Conservation (phyloP, 2,329 filamentous ascomycete species). For the Parafenestella ontariensis region DNA sequence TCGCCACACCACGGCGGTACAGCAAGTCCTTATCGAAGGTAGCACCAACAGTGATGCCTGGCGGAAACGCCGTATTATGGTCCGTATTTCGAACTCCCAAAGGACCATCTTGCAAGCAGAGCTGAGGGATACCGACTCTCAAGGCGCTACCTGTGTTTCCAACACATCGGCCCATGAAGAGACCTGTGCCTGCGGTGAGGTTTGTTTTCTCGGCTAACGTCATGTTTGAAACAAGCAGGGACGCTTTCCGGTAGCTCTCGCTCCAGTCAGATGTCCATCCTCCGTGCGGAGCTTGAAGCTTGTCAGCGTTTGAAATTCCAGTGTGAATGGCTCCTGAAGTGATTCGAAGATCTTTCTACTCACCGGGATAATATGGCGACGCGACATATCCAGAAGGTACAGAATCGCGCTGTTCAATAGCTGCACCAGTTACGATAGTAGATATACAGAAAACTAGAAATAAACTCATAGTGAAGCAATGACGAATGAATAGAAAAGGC, state of each 20-base stretch:
- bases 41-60: constrained; percentile 78
- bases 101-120: constrained; percentile 70
- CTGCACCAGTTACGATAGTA: constrained; percentile 29
- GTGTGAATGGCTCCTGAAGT: not conserved
- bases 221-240: constrained; percentile 73
- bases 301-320: not conserved
- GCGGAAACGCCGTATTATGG: constrained; percentile 77
- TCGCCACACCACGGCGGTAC: constrained; percentile 69
- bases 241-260: constrained; percentile 73
- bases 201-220: constrained; percentile 83
- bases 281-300: constrained; percentile 64
- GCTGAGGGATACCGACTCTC: constrained; percentile 73
- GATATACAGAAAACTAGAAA: constrained; percentile 30
- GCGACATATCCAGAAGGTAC: constrained; percentile 47
- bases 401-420: constrained; percentile 38
- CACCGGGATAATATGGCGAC: constrained; percentile 70
- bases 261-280: constrained; percentile 75
- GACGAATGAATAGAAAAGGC: constrained; percentile 7
- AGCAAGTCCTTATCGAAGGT: constrained; percentile 78
- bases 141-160: constrained; percentile 77
- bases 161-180: constrained; percentile 74
- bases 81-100: constrained; percentile 76
- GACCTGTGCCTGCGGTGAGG: constrained; percentile 73
- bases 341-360: not conserved
- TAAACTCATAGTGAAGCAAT: constrained; percentile 27